Base-by-base conservation (phyloP, 108 stramenopile species). In the Asterionellopsis glacialis region DNA sequence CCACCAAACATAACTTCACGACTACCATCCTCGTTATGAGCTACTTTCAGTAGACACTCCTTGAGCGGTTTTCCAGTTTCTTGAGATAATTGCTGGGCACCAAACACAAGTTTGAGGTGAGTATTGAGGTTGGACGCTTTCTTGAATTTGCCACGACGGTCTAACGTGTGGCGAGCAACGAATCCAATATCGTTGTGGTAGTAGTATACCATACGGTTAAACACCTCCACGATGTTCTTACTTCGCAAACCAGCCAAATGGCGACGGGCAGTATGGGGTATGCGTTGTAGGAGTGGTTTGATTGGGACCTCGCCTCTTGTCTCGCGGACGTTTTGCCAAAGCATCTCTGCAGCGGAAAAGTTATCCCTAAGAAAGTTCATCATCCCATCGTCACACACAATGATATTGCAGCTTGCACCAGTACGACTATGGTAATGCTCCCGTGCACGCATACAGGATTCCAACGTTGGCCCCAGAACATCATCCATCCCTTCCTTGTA, bases 121-220 rank as follows among this genome's bases (percentile, higher is more conserved):
- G 75, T 65, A 59, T 80, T 80, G 33, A 73, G 28, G 60, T 80
- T 80, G 68, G 79, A 80, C 9, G 79, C 79, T 64, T 80, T 80
- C 45, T 80, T 80, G 67, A 80, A 80, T 60, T 80, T 80, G 53
- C 79, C 79, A 22, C 75, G 71, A 13, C 79, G 67, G 33, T 80
- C 72, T 28, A 53, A 66, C 2, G 78, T 79, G 19, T 72, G 74
- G 42, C 78, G 38, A 15, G 78, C 72, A 15, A 79, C 78, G 33
- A 73, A 79, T 12, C 78, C 78, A 60, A 79, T 79, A 22, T 70
- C 53, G 45, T 67, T 66, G 58, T 79, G 78, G 40, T 79, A 79
- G 65, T 79, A 79, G 45, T 63, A 79, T 9, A 79, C 27, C 78
- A 79, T 79, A 13, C 78, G 63, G 44, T 79, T 72, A 50, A 79